Base-by-base conservation (phyloP, 768 basidiomycete species). In the Rhizopogon salebrosus region DNA sequence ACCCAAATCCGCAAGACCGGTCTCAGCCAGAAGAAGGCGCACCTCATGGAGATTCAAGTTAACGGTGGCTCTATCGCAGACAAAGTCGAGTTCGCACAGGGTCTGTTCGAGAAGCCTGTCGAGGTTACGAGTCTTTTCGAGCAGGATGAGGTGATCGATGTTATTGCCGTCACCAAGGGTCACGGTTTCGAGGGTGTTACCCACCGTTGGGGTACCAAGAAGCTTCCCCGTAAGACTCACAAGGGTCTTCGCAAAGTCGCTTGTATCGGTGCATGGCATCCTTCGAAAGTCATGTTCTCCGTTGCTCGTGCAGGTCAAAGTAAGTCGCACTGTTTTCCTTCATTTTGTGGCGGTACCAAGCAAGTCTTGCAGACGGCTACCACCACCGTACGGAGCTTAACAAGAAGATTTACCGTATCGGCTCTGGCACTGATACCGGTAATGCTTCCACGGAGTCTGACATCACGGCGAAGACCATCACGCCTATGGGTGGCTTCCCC, bases 221-320 rank as follows among this genome's bases (percentile, higher is more conserved):
- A 95, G 78, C 83, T 98, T 52, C 95, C 95, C 54, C 82, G 95
- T 63, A 98, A 98, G 81, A 98, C 97, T 51, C 97, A 99, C 84
- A 95, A 97, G 75, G 97, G 97, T 90, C 91, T 98, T 66, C 90
- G 95, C 72, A 98, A 99, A 80, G 97, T 99, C 58, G 95, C 95
- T 68, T 95, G 93, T 82, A 94, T 95, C 62, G 93, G 93, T 75
- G 94, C 93, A 69, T 95, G 92, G 92, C 93, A 95, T 81, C 94
- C 93, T 70, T 89, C 87, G 65, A 97, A 95, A 77, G 97, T 99
- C 83, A 98, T 98, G 95, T 98, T 93, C 85, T 95, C 94, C n/a
- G 97, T 99, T 64, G 97, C 95, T 56, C 95, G 97, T 80, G 95
- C 97, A 62, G 97, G 97, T 91, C 95, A 98, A 89, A 91, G 89